Evolutionary conservation across 2,329 filamentous ascomycete genomes (phyloP), one percentile per base, ranked within the genome.

Genomic region (Neonectria neomacrospora): DNA sequence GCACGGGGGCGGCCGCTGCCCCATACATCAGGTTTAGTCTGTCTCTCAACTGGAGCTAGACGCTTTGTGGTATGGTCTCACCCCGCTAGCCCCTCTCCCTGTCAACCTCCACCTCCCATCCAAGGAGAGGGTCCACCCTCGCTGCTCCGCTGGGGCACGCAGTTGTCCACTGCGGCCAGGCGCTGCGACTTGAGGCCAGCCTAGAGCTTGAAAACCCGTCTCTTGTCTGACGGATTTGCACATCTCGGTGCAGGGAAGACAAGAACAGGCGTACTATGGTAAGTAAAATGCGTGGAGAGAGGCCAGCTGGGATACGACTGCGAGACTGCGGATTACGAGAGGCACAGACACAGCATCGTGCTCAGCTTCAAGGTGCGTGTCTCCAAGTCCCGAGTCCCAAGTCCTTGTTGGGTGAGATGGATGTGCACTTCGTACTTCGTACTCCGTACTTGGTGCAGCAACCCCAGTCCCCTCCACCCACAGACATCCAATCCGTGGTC

Each of bases 1-100:
- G 18, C 42, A 56, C 32, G 32, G 47, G 32, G 58, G 61, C 67
- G 70, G 62, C 66, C 63, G 62, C 70, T 69, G 54, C 50, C 42
- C 12, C 47, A 53, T 61, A 59, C 51, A 63, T 61, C 39, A 16
- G 53, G 68, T 2, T 58, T 72, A 69, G 68, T 39, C 28, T 20
- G 1, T 44, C 22, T 57, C 32, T 28, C 16, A 1, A 32, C 9
- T 23, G 1, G 22, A 41, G 28, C 59, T 65, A 58, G 58, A 30
- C 54, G n/a, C 11, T 32, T 61, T 65, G 44, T 58, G 44, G 62
- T 5, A 61, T 61, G 34, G 63, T 42, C 28, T 51, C 16, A 18
- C 16, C 22, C 26, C 45, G 51, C 30, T 28, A 52, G 32, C 48
- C 48, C 22, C 32, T 58, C n/a, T 42, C 55, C 50, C 26, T 59